Percentiles rank a stretch among this genome's conserved stretches.
phyloP scores from a whole-genome alignment of 805 yeast genomes.

The Scheffersomyces coipomensis region DNA sequence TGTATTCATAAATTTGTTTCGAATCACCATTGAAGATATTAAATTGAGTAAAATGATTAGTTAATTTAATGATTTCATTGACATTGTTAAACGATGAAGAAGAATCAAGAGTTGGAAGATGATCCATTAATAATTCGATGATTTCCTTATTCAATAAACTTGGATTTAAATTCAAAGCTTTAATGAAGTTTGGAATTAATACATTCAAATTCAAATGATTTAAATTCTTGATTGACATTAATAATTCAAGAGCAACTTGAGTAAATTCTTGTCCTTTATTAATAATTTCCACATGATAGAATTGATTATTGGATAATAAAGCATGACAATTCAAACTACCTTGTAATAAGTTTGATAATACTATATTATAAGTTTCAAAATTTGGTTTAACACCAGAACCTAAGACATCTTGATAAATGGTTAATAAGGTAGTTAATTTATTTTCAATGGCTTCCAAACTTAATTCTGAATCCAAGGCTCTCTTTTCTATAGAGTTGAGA shows the following conservation, averaged over 20 bases:
- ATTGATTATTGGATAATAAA: slow-evolving; percentile 36
- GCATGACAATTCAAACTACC: slow-evolving; percentile 42
- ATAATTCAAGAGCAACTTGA: slow-evolving; percentile 43
- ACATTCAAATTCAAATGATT: slow-evolving; percentile 28
- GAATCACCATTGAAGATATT: slow-evolving; percentile 11
- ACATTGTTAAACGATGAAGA: neutral
- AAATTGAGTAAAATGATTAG: slow-evolving; percentile 18
- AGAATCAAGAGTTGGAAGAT: too few relatives aligned
- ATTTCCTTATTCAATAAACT: slow-evolving; percentile 20
- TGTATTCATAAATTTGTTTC: slow-evolving; percentile 22
- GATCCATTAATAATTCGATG: slow-evolving; percentile 4
- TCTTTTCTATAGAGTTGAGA: slow-evolving; percentile 49
- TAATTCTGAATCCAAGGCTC: slow-evolving; percentile 45
- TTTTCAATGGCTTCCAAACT: slow-evolving; percentile 47
- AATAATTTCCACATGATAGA: slow-evolving; percentile 49
- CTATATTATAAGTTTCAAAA: slow-evolving; percentile 47
- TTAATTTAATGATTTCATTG: slow-evolving; percentile 25
- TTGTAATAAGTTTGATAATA: slow-evolving; percentile 48
- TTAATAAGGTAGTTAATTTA: slow-evolving; percentile 59
- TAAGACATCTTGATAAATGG: slow-evolving; percentile 67
- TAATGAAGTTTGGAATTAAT: slow-evolving; percentile 36
- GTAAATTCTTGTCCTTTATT: slow-evolving; percentile 45
- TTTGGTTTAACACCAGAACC: slow-evolving; percentile 48
- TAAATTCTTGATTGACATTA: slow-evolving; percentile 43
- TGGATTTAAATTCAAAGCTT: slow-evolving; percentile 25